phyloP scores from a whole-genome alignment of 1,139 yeast genomes.

The Yamadazyma sp. region DNA sequence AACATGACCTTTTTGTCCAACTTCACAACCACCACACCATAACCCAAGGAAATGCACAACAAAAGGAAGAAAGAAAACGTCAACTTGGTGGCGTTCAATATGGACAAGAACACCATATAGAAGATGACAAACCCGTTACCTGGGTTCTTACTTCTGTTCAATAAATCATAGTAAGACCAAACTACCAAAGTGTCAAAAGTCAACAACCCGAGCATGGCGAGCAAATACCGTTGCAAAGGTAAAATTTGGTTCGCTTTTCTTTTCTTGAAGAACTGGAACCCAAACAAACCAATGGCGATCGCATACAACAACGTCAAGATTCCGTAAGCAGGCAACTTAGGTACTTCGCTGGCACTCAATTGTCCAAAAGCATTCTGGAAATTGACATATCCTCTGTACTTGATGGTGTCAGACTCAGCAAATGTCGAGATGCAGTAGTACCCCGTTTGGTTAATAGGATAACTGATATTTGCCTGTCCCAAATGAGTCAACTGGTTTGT shows the following conservation, averaged over 20 bases:
- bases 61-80: slow-evolving; percentile 88
- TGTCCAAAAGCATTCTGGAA: slow-evolving; percentile 93
- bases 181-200: slow-evolving; percentile 83
- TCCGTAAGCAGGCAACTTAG: slow-evolving; percentile 88
- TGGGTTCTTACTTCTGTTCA: slow-evolving; percentile 57
- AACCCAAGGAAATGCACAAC: slow-evolving; percentile 84
- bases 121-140: slow-evolving; percentile 65
- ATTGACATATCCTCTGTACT: slow-evolving; percentile 64
- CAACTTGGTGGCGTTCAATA: slow-evolving; percentile 77
- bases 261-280: slow-evolving; percentile 83
- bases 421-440: slow-evolving; percentile 87
- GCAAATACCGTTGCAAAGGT: slow-evolving; percentile 86
- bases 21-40: slow-evolving; percentile 89
- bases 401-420: slow-evolving; percentile 36
- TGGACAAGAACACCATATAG: slow-evolving; percentile 74
- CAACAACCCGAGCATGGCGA: slow-evolving; percentile 81
- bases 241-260: slow-evolving; percentile 74
- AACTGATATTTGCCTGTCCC: slow-evolving; percentile 63
- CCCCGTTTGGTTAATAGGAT: slow-evolving; percentile 73
- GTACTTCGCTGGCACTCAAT: slow-evolving; percentile 85
- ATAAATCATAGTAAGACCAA: slow-evolving; percentile 89
- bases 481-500: slow-evolving; percentile 55
- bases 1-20: slow-evolving; percentile 76
- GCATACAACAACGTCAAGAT: slow-evolving; percentile 81
- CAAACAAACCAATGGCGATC: slow-evolving; percentile 76